Percentiles rank a stretch among this genome's conserved stretches.
Conservation (phyloP, 352 stramenopile genomes). For the Phytophthora quininea region DNA sequence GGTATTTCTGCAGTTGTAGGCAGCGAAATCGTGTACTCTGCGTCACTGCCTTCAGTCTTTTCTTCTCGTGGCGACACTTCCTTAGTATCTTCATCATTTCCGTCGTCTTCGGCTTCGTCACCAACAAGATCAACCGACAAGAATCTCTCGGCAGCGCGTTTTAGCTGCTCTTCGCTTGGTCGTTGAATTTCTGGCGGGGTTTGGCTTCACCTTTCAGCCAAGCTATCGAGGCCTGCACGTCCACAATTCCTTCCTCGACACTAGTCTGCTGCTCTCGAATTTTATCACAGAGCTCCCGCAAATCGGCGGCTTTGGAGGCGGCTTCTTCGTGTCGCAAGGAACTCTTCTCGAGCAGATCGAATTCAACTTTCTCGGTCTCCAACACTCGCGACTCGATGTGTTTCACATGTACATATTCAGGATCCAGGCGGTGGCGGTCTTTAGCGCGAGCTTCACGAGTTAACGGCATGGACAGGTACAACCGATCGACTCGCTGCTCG, state of each 20-base stretch:
- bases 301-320: slow-evolving; percentile 36
- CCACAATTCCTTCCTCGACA: slow-evolving; percentile 36
- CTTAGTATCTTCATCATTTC: slow-evolving; percentile 9
- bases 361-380: slow-evolving; percentile 65
- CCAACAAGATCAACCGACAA: slow-evolving; percentile 32
- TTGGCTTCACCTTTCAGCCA: slow-evolving; percentile 30
- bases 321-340: slow-evolving; percentile 59
- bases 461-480: slow-evolving; percentile 54
- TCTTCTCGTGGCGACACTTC: slow-evolving; percentile 1
- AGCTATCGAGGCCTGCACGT: slow-evolving; percentile 34
- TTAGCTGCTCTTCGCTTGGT: slow-evolving; percentile 46
- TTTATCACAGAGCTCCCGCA: slow-evolving; percentile 38
- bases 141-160: slow-evolving; percentile 40
- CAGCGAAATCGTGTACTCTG: not conserved
- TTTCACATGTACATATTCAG: slow-evolving; percentile 72
- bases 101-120: slow-evolving; percentile 24
- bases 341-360: slow-evolving; percentile 72
- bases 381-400: slow-evolving; percentile 53
- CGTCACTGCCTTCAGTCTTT: not conserved
- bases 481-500: slow-evolving; percentile 46
- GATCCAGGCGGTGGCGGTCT: slow-evolving; percentile 46
- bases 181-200: slow-evolving; percentile 32
- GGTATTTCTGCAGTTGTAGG: not conserved
- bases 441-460: slow-evolving; percentile 45
- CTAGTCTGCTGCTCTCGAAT: slow-evolving; percentile 39